These are phyloP conservation scores for Geranium rotundifolium DNA, from an alignment of 345 rosid genomes.

Conservation along the genomic window DNA sequence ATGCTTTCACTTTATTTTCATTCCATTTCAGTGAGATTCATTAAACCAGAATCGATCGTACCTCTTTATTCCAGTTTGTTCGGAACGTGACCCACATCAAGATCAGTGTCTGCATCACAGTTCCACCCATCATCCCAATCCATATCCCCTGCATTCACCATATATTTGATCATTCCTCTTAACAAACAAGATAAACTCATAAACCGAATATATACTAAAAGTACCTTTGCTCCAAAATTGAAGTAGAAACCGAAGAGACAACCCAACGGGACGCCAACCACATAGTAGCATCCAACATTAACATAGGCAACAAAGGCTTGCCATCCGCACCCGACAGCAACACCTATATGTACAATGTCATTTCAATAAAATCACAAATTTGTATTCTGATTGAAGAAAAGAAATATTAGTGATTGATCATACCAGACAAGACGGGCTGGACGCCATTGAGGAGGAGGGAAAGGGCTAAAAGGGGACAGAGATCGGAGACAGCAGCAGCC, in stretches of 20 bases:
- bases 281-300: slow-evolving; percentile 57
- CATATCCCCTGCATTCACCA: slow-evolving; percentile 44
- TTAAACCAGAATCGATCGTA: not conserved
- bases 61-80: slow-evolving; percentile 63
- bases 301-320: slow-evolving; percentile 64
- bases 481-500: slow-evolving; percentile 56
- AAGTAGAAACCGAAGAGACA: slow-evolving; percentile 49
- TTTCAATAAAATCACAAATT: not conserved
- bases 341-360: slow-evolving; percentile 31
- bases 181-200: not conserved
- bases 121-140: slow-evolving; percentile 65
- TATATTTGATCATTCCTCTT: not conserved
- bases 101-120: slow-evolving; percentile 46
- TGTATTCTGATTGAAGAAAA: too few relatives aligned
- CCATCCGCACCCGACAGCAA: slow-evolving; percentile 87
- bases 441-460: slow-evolving; percentile 56
- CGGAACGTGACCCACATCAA: slow-evolving; percentile 48
- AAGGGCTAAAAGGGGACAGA: slow-evolving; percentile 51
- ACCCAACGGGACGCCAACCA: slow-evolving; percentile 61
- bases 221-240: slow-evolving; percentile 59
- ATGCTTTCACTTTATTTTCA: not conserved
- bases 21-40: not conserved
- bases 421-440: slow-evolving; percentile 72
- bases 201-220: too few relatives aligned
- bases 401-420: too few relatives aligned